Base-by-base conservation (phyloP, 2,329 filamentous ascomycete genomes). In the Penicillium hesseltinei region DNA sequence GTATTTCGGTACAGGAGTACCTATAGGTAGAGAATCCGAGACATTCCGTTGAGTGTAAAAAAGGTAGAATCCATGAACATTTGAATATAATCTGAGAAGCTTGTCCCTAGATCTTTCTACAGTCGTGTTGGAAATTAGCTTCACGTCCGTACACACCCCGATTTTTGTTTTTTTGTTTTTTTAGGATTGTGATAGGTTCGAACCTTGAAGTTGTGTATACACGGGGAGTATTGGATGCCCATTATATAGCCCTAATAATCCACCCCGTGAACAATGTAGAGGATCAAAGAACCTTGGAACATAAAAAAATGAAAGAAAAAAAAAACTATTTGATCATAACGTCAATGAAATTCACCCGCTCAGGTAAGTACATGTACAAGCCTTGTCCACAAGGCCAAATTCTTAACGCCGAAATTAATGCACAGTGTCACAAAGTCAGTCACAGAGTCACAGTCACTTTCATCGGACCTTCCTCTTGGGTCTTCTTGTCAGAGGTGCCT, bases 381-480 rank as follows among this genome's bases (percentile, higher is more conserved):
- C 60, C 61, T 53, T 21, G 53, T 44, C 54, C 49, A 56, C 44
- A 57, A 57, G 56, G 55, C 38, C 44, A 59, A 60, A 51, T 49
- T 46, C 40, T 44, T 56, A 64, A 66, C 63, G 63, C 63, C 62
- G n/a, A 57, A 56, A 45, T 43, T 60, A 59, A 66, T 66, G 63
- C 62, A 54, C 39, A 46, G 47, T 47, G 57, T 53, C 54, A 62
- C 54, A 45, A 25, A 46, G 44, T 46, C 62, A 54, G 57, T 53
- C 54, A 62, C 54, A 45, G 39, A 45, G 43, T 45, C 43, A 62
- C 54, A 46, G 27, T 25, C 31, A 40, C 35, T 11, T 40, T 53
- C 56, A 59, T 42, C 58, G 58, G 42, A 59, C 58, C 60, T 57
- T 60, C 31, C 48, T 58, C 60, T 61, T 66, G 44, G 43, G 56